Evolutionary conservation across 164 flowering plant genomes (phyloP).

Genomic region (Stephania yunnanensis): DNA sequence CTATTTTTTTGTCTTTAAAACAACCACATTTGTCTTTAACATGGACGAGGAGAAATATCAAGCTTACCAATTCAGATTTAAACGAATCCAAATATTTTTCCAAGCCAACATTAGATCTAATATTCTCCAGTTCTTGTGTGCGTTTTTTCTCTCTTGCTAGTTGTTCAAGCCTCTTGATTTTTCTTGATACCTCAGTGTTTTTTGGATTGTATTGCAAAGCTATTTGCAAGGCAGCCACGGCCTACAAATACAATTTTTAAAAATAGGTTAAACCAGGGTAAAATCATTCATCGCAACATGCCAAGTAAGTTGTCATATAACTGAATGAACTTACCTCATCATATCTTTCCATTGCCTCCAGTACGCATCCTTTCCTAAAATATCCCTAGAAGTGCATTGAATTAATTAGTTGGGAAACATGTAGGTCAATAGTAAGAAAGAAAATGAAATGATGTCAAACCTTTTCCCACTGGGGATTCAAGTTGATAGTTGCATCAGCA

Average conservation of each 20-base stretch:
- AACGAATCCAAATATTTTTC: slow-evolving; percentile 57
- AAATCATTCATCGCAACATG: neutral
- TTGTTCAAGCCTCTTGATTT: slow-evolving; percentile 71
- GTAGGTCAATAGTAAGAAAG: slow-evolving; percentile 9
- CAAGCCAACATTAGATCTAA: slow-evolving; percentile 72
- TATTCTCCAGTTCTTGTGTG: slow-evolving; percentile 67
- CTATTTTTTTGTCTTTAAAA: neutral
- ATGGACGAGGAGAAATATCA: neutral
- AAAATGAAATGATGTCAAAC: slow-evolving; percentile 22
- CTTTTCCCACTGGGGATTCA: slow-evolving; percentile 97
- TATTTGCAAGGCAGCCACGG: slow-evolving; percentile 62
- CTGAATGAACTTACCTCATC: slow-evolving; percentile 56
- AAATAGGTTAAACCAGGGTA: neutral
- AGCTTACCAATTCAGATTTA: slow-evolving; percentile 72
- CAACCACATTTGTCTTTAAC: neutral
- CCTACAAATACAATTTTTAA: slow-evolving; percentile 35
- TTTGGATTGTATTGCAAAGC: slow-evolving; percentile 76
- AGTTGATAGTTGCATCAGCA: slow-evolving; percentile 77
- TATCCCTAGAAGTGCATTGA: slow-evolving; percentile 57
- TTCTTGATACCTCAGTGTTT: slow-evolving; percentile 81
- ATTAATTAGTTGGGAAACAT: neutral
- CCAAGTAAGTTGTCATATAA: neutral
- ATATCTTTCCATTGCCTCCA: slow-evolving; percentile 89
- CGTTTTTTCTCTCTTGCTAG: slow-evolving; percentile 65
- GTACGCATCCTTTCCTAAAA: slow-evolving; percentile 87